Evolutionary conservation across 1,284 basidiomycete genomes (phyloP), one percentile per base, ranked within the genome.

Genomic region (Sanghuangporus sanghuang): DNA sequence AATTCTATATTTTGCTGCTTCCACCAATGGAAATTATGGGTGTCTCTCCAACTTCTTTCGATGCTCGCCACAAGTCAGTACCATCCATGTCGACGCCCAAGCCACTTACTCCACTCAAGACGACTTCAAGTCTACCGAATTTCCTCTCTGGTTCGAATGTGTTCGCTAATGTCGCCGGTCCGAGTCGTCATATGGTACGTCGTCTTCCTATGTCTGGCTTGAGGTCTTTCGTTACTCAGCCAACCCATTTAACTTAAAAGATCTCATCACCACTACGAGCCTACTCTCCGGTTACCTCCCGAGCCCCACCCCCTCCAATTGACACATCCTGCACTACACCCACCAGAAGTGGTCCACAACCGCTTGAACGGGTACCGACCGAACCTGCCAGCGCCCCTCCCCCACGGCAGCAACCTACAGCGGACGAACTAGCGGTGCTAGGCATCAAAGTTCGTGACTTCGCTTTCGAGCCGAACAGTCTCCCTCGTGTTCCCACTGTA

Each of bases 381-480:
- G 64, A 65, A 27, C 57, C 58, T 39, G 57, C 40, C 5, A 50
- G 38, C 5, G 54, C 53, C 6, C 44, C 40, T 44, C 40, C 64
- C 3, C 53, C 61, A 11, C 59, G 39, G n/a, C 6, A 32, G 36
- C 64, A 65, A 27, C 62, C 60, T 16, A 63, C 61, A 21, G 48
- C 52, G 18, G 57, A 62, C 11, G 55, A 62, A 38, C 46, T 67
- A 18, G 58, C 88, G 58, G 72, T 71, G 53, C 65, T 80, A 23
- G 85, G 85, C 21, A 80, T 90, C 73, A 86, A 83, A 80, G 84
- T 87, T 66, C 83, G 85, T 75, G 87, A 90, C 74, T 90, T 86
- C 76, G 86, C 83, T 23, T 86, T 85, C 74, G 85, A 89, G 46
- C 40, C 58, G 73, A 85, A 79, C 72, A 81, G 73, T 36, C 74